A percentile compares a stretch with the other conserved stretches of the same genome.
These are phyloP conservation scores for Fraxinus greggii DNA, from an alignment of 305 asterid genomes.

Conservation along the genomic window DNA sequence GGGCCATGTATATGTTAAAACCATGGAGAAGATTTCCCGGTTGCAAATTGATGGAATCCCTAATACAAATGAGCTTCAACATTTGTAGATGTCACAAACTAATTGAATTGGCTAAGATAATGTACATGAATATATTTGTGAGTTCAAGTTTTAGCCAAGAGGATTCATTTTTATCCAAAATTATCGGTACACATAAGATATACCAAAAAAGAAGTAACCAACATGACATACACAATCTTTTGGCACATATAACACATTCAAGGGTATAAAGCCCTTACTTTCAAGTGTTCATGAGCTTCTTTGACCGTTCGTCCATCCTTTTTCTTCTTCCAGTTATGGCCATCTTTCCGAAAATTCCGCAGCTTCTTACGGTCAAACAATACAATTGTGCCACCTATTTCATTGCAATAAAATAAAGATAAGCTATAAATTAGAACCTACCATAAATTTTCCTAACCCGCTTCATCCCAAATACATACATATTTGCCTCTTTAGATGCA, in stretches of 20 bases:
- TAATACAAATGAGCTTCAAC: background rate
- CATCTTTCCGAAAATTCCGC: conserved; percentile 54
- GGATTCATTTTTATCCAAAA: background rate
- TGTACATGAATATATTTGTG: background rate
- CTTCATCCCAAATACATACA: background rate
- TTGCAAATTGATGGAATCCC: conserved; percentile 1
- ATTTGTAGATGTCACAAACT: background rate
- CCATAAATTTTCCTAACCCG: background rate
- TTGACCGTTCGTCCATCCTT: conserved; percentile 57
- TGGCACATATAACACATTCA: background rate
- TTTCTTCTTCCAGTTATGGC: conserved; percentile 59
- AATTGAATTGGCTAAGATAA: background rate
- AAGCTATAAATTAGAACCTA: background rate
- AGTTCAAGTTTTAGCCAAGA: background rate
- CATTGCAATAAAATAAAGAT: conserved; percentile 7
- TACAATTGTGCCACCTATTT: conserved; percentile 48
- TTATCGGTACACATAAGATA: background rate
- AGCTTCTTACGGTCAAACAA: conserved; percentile 57
- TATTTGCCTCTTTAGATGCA: background rate
- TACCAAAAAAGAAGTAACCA: background rate
- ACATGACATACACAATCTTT: background rate
- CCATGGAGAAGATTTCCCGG: background rate
- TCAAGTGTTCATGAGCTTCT: conserved; percentile 62
- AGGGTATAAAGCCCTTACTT: conserved; percentile 32
- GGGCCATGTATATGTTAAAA: background rate